Percentiles rank a stretch among this genome's conserved stretches.
These are phyloP conservation scores for Xanthoceras sorbifolium DNA, from an alignment of 345 rosid genomes.

Conservation along the genomic window DNA sequence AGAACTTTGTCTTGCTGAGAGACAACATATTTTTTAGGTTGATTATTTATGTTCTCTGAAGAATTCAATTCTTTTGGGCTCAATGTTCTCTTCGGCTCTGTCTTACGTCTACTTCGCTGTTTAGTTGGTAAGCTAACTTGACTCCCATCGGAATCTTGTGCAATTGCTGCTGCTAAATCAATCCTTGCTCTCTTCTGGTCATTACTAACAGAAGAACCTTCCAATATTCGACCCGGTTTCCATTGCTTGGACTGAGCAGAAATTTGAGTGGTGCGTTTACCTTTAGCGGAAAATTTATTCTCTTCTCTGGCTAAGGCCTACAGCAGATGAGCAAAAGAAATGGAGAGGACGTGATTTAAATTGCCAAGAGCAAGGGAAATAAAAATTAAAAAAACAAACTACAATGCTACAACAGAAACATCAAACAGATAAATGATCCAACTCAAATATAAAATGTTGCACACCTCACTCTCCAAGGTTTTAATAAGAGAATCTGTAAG, in stretches of 20 bases:
- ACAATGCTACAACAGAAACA: not conserved
- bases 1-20: constrained; percentile 40
- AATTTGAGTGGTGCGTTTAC: constrained; percentile 46
- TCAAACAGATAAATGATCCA: not conserved
- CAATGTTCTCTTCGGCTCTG: constrained; percentile 46
- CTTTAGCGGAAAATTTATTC: constrained; percentile 33
- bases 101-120: constrained; percentile 69
- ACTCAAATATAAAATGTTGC: constrained; percentile 13
- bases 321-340: constrained; percentile 16
- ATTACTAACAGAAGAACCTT: constrained; percentile 36
- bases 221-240: constrained; percentile 43
- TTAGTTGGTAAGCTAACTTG: constrained; percentile 41
- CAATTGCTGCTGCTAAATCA: constrained; percentile 38
- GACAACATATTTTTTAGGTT: constrained; percentile 37
- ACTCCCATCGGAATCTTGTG: constrained; percentile 44
- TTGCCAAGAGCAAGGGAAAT: not conserved
- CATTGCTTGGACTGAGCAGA: constrained; percentile 48
- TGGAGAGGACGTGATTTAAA: not conserved
- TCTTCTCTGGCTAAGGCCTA: constrained; percentile 54
- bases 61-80: constrained; percentile 37
- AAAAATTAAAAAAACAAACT: not conserved
- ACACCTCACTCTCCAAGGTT: constrained; percentile 50
- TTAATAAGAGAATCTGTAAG: constrained; percentile 35
- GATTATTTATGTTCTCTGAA: constrained; percentile 46
- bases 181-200: constrained; percentile 45